Conservation (phyloP, 371 early-diverging fungal species). For the Rhizopus sp. region DNA sequence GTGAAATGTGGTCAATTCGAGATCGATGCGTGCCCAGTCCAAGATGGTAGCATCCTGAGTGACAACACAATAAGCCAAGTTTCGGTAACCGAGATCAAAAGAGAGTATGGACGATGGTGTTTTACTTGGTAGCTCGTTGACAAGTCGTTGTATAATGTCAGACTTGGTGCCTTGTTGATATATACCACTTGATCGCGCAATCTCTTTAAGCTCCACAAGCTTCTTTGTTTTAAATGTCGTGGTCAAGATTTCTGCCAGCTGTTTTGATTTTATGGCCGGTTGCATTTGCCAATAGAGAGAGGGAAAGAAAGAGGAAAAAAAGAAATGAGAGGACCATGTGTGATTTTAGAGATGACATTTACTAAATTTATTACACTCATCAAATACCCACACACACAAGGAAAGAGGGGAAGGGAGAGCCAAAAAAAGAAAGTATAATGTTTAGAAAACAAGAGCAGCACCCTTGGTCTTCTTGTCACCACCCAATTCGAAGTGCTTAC, state of each 20-base stretch:
- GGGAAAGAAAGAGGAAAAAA: too few species aligned
- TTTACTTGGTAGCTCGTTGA: neutral
- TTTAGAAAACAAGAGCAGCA: conserved; percentile 77
- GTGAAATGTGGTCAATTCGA: conserved; percentile 34
- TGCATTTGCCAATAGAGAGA: too few species aligned
- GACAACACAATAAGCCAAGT: conserved; percentile 65
- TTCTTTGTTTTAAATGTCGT: too few species aligned
- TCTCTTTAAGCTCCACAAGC: neutral
- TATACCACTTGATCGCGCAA: neutral
- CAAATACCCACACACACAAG: too few species aligned
- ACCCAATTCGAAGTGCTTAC: conserved; percentile 99
- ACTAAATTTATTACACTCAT: too few species aligned
- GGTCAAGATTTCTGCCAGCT: too few species aligned
- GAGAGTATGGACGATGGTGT: conserved; percentile 52
- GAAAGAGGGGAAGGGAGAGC: too few species aligned
- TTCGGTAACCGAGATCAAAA: conserved; percentile 73
- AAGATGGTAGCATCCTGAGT: conserved; percentile 32
- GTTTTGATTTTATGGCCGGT: too few species aligned
- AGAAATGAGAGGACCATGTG: too few species aligned
- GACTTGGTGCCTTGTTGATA: neutral
- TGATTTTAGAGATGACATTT: too few species aligned
- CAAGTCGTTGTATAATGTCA: neutral
- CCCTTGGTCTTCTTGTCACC: conserved; percentile 94
- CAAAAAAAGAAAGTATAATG: neutral
- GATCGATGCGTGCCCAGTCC: conserved; percentile 48